Percentiles rank a stretch among this genome's conserved stretches.
These are phyloP conservation scores for Diaporthe vaccinii DNA, from an alignment of 2,329 filamentous ascomycete genomes.

Conservation along the genomic window DNA sequence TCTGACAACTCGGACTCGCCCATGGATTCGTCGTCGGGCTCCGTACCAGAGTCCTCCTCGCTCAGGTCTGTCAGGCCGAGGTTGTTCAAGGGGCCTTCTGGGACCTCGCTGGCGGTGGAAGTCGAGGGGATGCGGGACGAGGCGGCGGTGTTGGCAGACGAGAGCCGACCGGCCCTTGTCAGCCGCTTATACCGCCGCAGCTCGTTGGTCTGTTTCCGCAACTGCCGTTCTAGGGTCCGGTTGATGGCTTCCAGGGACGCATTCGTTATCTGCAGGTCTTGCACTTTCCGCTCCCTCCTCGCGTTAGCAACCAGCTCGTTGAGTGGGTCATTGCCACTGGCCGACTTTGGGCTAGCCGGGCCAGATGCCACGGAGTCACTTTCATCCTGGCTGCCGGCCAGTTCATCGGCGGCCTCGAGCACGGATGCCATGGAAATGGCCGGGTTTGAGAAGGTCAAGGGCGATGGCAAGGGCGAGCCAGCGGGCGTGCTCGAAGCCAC, in stretches of 20 bases:
- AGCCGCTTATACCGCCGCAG: slow-evolving; percentile 88
- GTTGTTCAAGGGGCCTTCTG: slow-evolving; percentile 56
- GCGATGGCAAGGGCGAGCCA: slow-evolving; percentile 44
- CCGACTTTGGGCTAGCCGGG: slow-evolving; percentile 70
- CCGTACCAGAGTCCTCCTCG: slow-evolving; percentile 56
- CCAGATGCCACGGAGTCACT: slow-evolving; percentile 44
- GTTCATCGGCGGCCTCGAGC: slow-evolving; percentile 68
- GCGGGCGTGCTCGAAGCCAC: slow-evolving; percentile 54
- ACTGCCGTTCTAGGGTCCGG: slow-evolving; percentile 88
- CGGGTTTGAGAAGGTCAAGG: slow-evolving; percentile 48
- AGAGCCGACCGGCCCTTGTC: slow-evolving; percentile 83
- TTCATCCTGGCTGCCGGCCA: slow-evolving; percentile 51
- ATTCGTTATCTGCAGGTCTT: slow-evolving; percentile 97
- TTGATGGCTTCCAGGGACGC: slow-evolving; percentile 96
- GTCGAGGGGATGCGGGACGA: slow-evolving; percentile 57
- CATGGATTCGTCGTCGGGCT: slow-evolving; percentile 53
- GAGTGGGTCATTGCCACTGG: slow-evolving; percentile 68
- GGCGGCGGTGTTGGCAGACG: slow-evolving; percentile 64
- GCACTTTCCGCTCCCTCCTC: slow-evolving; percentile 90
- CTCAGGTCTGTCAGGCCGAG: slow-evolving; percentile 65
- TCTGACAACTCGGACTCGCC: slow-evolving; percentile 65
- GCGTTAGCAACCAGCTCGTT: slow-evolving; percentile 89
- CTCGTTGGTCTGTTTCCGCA: slow-evolving; percentile 92
- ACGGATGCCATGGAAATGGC: slow-evolving; percentile 68
- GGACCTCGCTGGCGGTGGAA: slow-evolving; percentile 55